Percentiles rank a stretch among this genome's conserved stretches.
Evolutionary conservation across 345 rosid species (phyloP).

Genomic region (Conringia planisiliqua): DNA sequence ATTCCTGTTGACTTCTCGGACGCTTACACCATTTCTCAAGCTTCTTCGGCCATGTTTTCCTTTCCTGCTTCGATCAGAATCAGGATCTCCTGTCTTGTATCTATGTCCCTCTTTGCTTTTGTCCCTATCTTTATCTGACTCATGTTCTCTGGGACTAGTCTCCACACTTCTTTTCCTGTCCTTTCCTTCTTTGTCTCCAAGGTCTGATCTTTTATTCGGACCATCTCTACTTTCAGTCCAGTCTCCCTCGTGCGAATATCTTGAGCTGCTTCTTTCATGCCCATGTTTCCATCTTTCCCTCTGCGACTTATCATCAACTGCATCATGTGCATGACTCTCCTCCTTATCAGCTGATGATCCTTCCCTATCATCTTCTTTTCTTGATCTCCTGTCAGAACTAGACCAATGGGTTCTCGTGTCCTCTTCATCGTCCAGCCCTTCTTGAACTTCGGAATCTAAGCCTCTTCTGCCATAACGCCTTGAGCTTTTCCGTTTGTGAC

Average conservation of each 20-base stretch:
- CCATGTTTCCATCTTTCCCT: conserved; percentile 18
- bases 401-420: conserved; percentile 15
- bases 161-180: conserved; percentile 10
- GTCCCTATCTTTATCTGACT: conserved; percentile 3
- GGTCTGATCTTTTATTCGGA: conserved; percentile 8
- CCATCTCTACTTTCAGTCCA: conserved; percentile 17
- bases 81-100: neutral
- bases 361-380: conserved; percentile 15
- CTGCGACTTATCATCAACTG: conserved; percentile 14
- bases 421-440: conserved; percentile 12
- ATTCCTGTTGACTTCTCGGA: neutral
- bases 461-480: neutral
- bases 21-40: conserved; percentile 3
- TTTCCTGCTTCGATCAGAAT: conserved; percentile 9
- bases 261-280: conserved; percentile 23
- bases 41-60: conserved; percentile 12
- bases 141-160: neutral
- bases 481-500: neutral
- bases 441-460: conserved; percentile 18
- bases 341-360: conserved; percentile 27
- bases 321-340: conserved; percentile 14
- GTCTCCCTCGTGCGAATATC: conserved; percentile 10
- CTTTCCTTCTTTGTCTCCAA: neutral
- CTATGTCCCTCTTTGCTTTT: conserved; percentile 10
- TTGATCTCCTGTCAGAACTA: conserved; percentile 30